phyloP scores from a whole-genome alignment of 2,329 filamentous ascomycete genomes.

The Trichocomaceae sp. region DNA sequence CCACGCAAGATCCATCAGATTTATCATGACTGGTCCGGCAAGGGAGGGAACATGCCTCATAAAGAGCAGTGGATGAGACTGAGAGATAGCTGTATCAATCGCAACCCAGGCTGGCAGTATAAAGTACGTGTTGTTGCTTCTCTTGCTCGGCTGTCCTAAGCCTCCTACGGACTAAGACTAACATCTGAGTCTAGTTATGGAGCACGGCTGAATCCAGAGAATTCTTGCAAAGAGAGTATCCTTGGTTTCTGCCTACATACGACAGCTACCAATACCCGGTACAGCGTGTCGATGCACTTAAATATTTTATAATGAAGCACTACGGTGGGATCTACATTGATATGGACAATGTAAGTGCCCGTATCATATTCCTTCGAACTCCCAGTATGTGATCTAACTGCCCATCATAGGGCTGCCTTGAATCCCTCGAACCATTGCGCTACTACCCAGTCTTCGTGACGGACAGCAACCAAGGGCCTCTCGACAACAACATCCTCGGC shows the following conservation, averaged over 20 bases:
- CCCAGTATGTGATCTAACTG: neutral
- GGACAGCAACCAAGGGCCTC: constrained; percentile 9
- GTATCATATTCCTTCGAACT: neutral
- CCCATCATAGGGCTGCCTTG: constrained; percentile 10
- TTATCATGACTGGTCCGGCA: constrained; percentile 14
- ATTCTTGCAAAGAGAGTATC: constrained; percentile 18
- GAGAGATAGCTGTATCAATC: constrained; percentile 13
- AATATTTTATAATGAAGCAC: constrained; percentile 21
- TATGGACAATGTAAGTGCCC: constrained; percentile 16
- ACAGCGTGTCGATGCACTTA: constrained; percentile 20
- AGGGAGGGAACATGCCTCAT: constrained; percentile 11
- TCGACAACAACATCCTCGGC: constrained; percentile 13
- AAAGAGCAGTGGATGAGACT: constrained; percentile 14
- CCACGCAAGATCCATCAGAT: constrained; percentile 17
- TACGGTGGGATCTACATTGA: constrained; percentile 24
- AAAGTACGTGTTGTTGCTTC: constrained; percentile 7
- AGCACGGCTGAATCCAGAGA: constrained; percentile 17
- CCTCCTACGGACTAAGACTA: neutral
- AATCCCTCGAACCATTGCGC: constrained; percentile 13
- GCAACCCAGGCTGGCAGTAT: constrained; percentile 14
- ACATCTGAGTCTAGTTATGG: constrained; percentile 17
- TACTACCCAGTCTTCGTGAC: constrained; percentile 13
- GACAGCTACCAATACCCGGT: constrained; percentile 19
- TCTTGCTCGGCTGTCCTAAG: too few relatives aligned
- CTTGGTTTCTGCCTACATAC: constrained; percentile 21